Conservation (phyloP, 2,329 filamentous ascomycete species). For the Teratosphaeria zuluensis region DNA sequence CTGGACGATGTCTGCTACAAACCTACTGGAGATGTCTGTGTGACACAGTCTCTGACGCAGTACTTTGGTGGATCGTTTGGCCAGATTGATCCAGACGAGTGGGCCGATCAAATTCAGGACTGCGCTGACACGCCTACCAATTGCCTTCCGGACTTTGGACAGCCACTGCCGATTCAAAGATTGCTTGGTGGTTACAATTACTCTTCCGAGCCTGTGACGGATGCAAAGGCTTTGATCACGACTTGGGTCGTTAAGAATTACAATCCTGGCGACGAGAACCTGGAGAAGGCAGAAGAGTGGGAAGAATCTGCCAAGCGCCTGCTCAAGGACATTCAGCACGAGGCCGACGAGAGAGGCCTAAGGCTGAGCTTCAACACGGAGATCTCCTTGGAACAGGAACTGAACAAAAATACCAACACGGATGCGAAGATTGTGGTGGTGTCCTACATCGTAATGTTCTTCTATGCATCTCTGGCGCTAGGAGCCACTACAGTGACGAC, state of each 20-base stretch:
- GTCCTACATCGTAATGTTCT: conserved; percentile 97
- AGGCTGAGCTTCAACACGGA: conserved; percentile 91
- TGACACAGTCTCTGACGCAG: conserved; percentile 82
- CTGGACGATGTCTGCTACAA: conserved; percentile 89
- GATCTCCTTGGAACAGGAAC: conserved; percentile 84
- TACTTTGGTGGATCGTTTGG: conserved; percentile 67
- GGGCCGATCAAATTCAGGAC: conserved; percentile 60
- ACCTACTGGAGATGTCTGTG: conserved; percentile 78
- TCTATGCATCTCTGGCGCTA: conserved; percentile 87
- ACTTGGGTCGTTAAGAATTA: conserved; percentile 94
- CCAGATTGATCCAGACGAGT: conserved; percentile 46
- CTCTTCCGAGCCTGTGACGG: conserved; percentile 47
- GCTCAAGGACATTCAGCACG: conserved; percentile 66
- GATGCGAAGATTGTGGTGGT: conserved; percentile 94
- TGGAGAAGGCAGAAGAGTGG: conserved; percentile 76
- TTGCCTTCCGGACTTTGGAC: conserved; percentile 80
- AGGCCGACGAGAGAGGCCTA: conserved; percentile 68
- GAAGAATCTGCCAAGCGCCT: conserved; percentile 67
- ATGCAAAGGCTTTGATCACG: conserved; percentile 71
- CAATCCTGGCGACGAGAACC: conserved; percentile 59
- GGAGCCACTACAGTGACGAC: conserved; percentile 77
- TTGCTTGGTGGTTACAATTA: conserved; percentile 72
- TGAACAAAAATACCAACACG: conserved; percentile 97
- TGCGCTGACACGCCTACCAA: conserved; percentile 62
- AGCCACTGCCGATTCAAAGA: conserved; percentile 77